A percentile compares a stretch with the other conserved stretches of the same genome.
phyloP scores from a whole-genome alignment of 768 basidiomycete genomes.

The Amanita jacksonii region DNA sequence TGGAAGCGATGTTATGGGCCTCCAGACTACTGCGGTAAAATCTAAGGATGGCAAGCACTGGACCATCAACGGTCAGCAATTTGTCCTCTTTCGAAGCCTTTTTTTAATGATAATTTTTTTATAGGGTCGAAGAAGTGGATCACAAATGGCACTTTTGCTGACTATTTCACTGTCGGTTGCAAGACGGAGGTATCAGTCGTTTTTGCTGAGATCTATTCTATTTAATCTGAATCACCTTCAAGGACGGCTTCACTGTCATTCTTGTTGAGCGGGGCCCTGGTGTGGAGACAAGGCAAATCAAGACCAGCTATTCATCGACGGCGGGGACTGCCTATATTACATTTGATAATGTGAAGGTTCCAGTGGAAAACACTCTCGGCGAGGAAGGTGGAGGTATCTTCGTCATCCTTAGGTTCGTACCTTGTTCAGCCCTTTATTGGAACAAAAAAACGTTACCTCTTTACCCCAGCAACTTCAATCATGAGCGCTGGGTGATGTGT shows the following conservation, averaged over 20 bases:
- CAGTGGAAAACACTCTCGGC: constrained; percentile 75
- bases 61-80: constrained; percentile 57
- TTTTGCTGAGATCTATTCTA: background rate
- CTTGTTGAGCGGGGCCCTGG: constrained; percentile 55
- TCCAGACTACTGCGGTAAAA: constrained; percentile 71
- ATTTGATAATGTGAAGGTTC: constrained; percentile 79
- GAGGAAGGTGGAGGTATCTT: constrained; percentile 30
- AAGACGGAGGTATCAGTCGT: constrained; percentile 38
- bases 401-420: constrained; percentile 25
- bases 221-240: constrained; percentile 12
- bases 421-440: no score
- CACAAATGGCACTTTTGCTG: constrained; percentile 60
- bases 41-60: constrained; percentile 76
- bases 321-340: constrained; percentile 85
- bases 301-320: constrained; percentile 66
- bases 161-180: constrained; percentile 65
- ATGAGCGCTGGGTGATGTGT: constrained; percentile 91
- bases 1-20: constrained; percentile 74
- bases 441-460: no score
- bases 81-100: background rate
- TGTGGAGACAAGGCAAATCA: constrained; percentile 50
- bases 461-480: constrained; percentile 75
- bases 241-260: constrained; percentile 69
- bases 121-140: constrained; percentile 76
- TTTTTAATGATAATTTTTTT: background rate